Evolutionary conservation across 257 asterid genomes (phyloP).

Genomic region (Penstemon newberryi): DNA sequence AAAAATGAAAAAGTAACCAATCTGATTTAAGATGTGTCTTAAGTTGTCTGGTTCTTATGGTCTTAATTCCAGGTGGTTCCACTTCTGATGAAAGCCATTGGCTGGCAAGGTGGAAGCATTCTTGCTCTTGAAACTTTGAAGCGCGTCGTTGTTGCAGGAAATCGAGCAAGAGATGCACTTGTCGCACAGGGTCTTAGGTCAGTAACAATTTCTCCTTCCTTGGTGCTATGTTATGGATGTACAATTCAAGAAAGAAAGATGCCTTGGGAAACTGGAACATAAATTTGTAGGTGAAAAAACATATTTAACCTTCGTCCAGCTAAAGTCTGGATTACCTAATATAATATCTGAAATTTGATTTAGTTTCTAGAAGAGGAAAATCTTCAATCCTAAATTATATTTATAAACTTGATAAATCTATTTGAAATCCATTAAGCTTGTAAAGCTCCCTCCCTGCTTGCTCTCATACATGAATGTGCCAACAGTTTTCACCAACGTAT

Average conservation of each 20-base stretch:
- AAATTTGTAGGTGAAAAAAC: no score
- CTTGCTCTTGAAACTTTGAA: constrained; percentile 97
- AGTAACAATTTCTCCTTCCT: constrained; percentile 28
- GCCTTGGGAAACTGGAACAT: no score
- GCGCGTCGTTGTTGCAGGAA: constrained; percentile 96
- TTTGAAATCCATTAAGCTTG: no score
- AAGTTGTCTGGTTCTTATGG: constrained; percentile 28
- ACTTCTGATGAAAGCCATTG: constrained; percentile 95
- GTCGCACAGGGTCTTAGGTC: constrained; percentile 99
- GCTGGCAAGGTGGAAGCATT: constrained; percentile 99
- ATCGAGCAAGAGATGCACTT: constrained; percentile 95
- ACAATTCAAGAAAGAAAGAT: no score
- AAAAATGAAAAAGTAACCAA: background rate
- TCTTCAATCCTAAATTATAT: no score
- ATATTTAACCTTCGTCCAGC: no score
- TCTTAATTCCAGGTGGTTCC: constrained; percentile 80
- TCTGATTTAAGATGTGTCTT: constrained; percentile 7
- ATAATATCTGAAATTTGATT: no score
- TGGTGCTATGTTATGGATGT: background rate
- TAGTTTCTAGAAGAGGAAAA: no score
- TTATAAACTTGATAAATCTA: no score
- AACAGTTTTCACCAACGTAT: no score
- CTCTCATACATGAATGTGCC: no score
- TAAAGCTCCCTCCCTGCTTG: background rate
- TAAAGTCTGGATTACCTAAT: no score